Percentiles rank a stretch among this genome's conserved stretches.
Conservation (phyloP, 1,284 basidiomycete genomes). For the Ustanciosporium gigantosporum region DNA sequence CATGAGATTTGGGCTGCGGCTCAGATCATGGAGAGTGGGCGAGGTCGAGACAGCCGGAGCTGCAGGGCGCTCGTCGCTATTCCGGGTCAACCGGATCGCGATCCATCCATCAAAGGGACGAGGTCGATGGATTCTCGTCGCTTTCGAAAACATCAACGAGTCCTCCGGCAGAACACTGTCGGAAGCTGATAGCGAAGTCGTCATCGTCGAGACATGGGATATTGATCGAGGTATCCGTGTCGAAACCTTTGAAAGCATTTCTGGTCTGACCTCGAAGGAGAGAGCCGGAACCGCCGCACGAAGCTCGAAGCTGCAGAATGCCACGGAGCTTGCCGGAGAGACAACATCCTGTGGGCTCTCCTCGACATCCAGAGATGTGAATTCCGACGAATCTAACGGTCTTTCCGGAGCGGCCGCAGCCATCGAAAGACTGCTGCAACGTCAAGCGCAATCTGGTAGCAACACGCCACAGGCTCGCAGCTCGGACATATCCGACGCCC, state of each 20-base stretch:
- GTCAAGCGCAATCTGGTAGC: too few species aligned
- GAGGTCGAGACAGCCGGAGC: neutral
- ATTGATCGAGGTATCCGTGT: conserved; percentile 61
- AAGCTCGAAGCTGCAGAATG: conserved; percentile 6
- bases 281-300: neutral
- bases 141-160: conserved; percentile 65
- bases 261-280: conserved; percentile 1
- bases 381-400: neutral
- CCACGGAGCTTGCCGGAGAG: neutral
- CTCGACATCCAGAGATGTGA: neutral
- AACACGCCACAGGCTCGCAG: too few species aligned
- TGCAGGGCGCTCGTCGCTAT: too few species aligned
- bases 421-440: conserved; percentile 43
- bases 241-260: conserved; percentile 38
- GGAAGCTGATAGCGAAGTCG: conserved; percentile 1
- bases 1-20: conserved; percentile 83
- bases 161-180: neutral
- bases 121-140: conserved; percentile 85
- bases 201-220: conserved; percentile 56
- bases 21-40: conserved; percentile 84
- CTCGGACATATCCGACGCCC: too few species aligned
- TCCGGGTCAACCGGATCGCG: conserved; percentile 72
- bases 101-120: conserved; percentile 77
- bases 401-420: conserved; percentile 38
- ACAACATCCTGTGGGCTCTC: neutral